phyloP scores from a whole-genome alignment of 2,329 filamentous ascomycete genomes.

The Calonectria montana region DNA sequence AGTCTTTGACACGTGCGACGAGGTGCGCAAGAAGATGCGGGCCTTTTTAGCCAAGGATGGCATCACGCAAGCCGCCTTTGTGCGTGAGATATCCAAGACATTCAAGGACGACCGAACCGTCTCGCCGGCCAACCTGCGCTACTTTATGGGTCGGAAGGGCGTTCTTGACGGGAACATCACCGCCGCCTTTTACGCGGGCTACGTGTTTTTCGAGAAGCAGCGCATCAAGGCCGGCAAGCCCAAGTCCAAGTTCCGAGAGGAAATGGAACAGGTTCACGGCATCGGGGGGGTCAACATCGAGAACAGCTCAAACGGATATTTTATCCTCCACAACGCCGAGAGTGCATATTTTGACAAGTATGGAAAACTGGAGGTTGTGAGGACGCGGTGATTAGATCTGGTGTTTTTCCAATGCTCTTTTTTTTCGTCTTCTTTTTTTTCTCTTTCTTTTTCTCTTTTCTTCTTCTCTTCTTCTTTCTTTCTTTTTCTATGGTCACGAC shows the following conservation, averaged over 20 bases:
- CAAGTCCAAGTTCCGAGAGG: slow-evolving; percentile 61
- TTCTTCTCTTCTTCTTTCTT: background rate
- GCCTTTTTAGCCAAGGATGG: slow-evolving; percentile 56
- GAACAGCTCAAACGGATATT: slow-evolving; percentile 25
- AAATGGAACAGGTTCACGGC: slow-evolving; percentile 59
- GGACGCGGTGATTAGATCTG: background rate
- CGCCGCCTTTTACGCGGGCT: slow-evolving; percentile 63
- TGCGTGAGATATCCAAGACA: slow-evolving; percentile 59
- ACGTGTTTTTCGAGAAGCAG: slow-evolving; percentile 71
- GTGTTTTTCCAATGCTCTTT: no score
- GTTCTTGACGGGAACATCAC: slow-evolving; percentile 59
- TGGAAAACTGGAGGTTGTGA: slow-evolving; percentile 30
- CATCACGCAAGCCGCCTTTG: slow-evolving; percentile 64
- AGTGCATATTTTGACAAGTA: slow-evolving; percentile 32
- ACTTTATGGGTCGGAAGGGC: slow-evolving; percentile 64
- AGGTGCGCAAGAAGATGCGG: slow-evolving; percentile 67
- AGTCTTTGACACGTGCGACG: slow-evolving; percentile 69
- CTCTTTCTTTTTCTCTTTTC: background rate
- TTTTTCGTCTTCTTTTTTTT: background rate
- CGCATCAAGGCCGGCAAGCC: slow-evolving; percentile 62
- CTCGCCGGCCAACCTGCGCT: slow-evolving; percentile 56
- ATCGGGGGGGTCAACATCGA: slow-evolving; percentile 39
- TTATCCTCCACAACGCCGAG: slow-evolving; percentile 19
- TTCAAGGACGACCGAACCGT: slow-evolving; percentile 52
- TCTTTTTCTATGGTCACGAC: no score